A percentile compares a stretch with the other conserved stretches of the same genome.
These are phyloP conservation scores for Dendrobium huoshanense DNA, from an alignment of 106 monocot species.

Conservation along the genomic window DNA sequence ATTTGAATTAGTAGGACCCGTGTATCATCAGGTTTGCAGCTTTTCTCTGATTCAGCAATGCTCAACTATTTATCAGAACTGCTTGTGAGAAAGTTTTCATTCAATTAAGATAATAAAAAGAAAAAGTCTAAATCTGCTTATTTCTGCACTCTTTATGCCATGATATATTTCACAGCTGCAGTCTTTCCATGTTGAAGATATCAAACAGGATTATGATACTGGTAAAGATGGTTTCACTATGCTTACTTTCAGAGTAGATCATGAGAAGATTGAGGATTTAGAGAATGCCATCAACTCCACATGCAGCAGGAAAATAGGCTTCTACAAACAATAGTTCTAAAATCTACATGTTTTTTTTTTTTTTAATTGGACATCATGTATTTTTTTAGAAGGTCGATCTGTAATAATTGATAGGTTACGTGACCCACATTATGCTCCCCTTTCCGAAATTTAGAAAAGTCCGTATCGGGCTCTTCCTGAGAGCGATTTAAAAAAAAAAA, in stretches of 20 bases:
- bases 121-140: too few species aligned
- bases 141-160: background rate
- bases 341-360: background rate
- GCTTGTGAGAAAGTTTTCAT: background rate
- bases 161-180: slow-evolving; percentile 47
- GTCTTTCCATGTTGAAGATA: slow-evolving; percentile 74
- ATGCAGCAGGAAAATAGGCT: slow-evolving; percentile 59
- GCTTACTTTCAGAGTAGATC: slow-evolving; percentile 71
- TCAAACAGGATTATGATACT: slow-evolving; percentile 84
- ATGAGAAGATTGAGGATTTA: slow-evolving; percentile 63
- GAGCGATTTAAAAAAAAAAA: too few species aligned
- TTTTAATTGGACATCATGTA: too few species aligned
- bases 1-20: slow-evolving; percentile 68
- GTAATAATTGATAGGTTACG: too few species aligned
- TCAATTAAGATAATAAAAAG: background rate
- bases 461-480: too few species aligned
- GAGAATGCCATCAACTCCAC: slow-evolving; percentile 56
- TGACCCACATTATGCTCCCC: too few species aligned
- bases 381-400: too few species aligned
- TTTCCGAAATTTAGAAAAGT: too few species aligned
- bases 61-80: background rate
- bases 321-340: slow-evolving; percentile 36
- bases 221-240: slow-evolving; percentile 73
- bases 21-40: slow-evolving; percentile 81
- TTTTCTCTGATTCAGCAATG: background rate